phyloP scores from a whole-genome alignment of 345 rosid species.

The Mercurialis annua region DNA sequence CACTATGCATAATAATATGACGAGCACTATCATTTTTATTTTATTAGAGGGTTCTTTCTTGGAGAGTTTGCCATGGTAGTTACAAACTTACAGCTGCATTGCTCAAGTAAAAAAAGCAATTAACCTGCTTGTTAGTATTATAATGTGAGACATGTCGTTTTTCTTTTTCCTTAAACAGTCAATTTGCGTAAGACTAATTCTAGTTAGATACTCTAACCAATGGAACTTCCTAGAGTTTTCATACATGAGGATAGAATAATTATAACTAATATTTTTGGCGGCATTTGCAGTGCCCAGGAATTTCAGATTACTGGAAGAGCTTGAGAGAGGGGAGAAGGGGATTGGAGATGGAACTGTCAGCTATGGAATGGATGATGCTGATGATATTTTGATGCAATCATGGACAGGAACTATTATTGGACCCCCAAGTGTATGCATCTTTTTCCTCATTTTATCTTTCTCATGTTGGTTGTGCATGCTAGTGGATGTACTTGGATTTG shows the following conservation, averaged over 20 bases:
- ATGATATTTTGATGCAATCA: conserved; percentile 89
- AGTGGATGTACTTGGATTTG: background rate
- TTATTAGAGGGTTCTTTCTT: background rate
- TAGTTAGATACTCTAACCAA: background rate
- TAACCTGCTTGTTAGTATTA: background rate
- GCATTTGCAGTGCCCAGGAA: conserved; percentile 59
- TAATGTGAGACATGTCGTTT: background rate
- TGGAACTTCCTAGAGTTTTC: too few relatives aligned
- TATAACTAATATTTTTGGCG: conserved; percentile 11
- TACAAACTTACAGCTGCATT: background rate
- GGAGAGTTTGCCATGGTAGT: background rate
- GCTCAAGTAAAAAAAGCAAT: background rate
- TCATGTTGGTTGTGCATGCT: background rate
- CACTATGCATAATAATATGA: background rate
- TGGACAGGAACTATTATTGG: conserved; percentile 85
- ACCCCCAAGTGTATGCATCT: conserved; percentile 48
- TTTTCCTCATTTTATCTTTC: background rate
- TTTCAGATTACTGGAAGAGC: conserved; percentile 74
- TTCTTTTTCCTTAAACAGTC: background rate
- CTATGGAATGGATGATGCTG: conserved; percentile 99
- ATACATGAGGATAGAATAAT: background rate
- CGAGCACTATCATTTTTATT: background rate
- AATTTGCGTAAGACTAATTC: background rate
- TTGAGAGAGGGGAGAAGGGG: conserved; percentile 78
- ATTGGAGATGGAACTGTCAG: conserved; percentile 97